phyloP scores from a whole-genome alignment of 106 monocot genomes.

The Ottelia alismoides region DNA sequence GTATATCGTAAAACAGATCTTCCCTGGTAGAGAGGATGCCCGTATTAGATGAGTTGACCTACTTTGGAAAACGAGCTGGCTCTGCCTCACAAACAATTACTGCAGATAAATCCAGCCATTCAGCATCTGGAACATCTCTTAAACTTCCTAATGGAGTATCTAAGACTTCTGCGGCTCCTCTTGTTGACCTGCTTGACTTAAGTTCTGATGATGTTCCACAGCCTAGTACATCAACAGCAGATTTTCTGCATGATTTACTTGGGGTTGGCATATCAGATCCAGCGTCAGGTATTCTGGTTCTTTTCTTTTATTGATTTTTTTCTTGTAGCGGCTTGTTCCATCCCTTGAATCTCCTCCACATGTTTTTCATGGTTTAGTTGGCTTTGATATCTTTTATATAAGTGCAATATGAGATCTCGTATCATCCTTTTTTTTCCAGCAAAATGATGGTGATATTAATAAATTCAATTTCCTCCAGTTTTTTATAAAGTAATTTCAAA shows the following conservation, averaged over 20 bases:
- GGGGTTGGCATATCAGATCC: constrained; percentile 54
- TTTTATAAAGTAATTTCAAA: too few relatives aligned
- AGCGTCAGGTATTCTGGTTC: background rate
- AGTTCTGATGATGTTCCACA: constrained; percentile 72
- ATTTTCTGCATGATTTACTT: constrained; percentile 82
- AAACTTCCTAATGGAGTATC: constrained; percentile 88
- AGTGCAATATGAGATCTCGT: too few relatives aligned
- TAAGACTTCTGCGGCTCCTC: constrained; percentile 48
- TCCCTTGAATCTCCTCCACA: too few relatives aligned
- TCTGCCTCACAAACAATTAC: constrained; percentile 24
- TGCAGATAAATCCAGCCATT: constrained; percentile 20
- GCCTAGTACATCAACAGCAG: constrained; percentile 37
- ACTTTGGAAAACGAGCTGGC: constrained; percentile 49
- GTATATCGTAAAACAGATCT: too few relatives aligned
- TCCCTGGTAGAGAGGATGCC: constrained; percentile 89
- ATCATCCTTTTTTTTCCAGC: too few relatives aligned
- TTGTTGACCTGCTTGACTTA: constrained; percentile 85
- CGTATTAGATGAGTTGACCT: constrained; percentile 56
- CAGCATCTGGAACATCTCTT: constrained; percentile 31
- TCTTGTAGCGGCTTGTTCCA: too few relatives aligned
- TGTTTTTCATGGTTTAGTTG: too few relatives aligned
- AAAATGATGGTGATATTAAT: too few relatives aligned
- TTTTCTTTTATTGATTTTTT: too few relatives aligned
- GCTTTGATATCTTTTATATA: too few relatives aligned
- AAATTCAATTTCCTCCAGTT: too few relatives aligned